phyloP scores from a whole-genome alignment of 306 rosid genomes.

The Senna siamea region DNA sequence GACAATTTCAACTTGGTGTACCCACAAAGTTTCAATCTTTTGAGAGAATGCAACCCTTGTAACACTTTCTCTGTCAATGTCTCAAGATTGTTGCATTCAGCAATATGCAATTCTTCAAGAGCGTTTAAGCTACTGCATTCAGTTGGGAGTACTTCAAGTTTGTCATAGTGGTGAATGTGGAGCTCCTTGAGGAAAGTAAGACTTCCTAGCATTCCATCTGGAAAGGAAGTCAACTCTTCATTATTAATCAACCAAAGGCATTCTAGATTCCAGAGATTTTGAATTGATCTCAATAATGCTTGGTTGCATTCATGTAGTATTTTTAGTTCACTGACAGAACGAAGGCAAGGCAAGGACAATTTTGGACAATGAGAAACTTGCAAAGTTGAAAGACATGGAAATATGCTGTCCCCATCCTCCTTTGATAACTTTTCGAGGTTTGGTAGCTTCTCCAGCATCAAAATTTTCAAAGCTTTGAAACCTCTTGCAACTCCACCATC shows the following conservation, averaged over 20 bases:
- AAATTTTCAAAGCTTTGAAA: neutral
- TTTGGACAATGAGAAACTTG: neutral
- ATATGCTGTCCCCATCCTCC: neutral
- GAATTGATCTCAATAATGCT: neutral
- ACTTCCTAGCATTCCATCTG: conserved; percentile 30
- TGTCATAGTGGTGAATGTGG: neutral
- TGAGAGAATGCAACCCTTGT: conserved; percentile 18
- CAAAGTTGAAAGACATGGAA: neutral
- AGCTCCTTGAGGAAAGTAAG: conserved; percentile 27
- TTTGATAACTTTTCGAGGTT: neutral
- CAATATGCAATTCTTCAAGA: neutral
- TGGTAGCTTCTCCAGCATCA: neutral
- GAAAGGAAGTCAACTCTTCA: neutral
- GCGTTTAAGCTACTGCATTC: neutral
- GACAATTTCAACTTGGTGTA: neutral
- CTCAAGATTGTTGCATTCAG: neutral
- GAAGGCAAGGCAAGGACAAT: neutral
- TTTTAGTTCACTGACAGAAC: neutral
- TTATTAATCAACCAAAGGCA: neutral
- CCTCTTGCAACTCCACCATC: neutral
- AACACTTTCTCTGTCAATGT: conserved; percentile 1
- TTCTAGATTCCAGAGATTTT: conserved; percentile 11
- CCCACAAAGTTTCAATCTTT: neutral
- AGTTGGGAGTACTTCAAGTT: conserved; percentile 23
- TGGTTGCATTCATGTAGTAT: neutral